phyloP scores from a whole-genome alignment of 352 stramenopile species.

The Vaucheria bursata region DNA sequence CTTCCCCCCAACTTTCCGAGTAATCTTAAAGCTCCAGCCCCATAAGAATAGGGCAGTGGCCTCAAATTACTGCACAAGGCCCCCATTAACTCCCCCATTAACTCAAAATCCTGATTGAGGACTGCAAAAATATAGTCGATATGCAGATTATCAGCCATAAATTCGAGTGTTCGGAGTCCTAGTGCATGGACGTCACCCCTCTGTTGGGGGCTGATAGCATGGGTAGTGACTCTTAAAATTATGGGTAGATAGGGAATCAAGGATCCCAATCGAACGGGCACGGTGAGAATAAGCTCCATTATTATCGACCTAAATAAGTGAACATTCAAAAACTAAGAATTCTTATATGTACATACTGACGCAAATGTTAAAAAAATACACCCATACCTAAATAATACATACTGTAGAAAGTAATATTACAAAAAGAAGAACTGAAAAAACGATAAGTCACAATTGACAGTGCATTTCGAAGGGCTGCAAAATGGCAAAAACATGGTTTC shows the following conservation, averaged over 20 bases:
- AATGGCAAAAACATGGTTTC: too few species aligned
- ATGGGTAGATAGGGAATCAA: constrained; percentile 92
- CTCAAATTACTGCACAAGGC: constrained; percentile 87
- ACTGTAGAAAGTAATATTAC: too few species aligned
- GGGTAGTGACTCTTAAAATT: constrained; percentile 85
- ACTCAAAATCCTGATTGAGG: constrained; percentile 49
- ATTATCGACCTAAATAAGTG: constrained; percentile 79
- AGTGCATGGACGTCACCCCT: constrained; percentile 88
- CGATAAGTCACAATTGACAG: too few species aligned
- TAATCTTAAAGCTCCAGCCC: constrained; percentile 84
- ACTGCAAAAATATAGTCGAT: constrained; percentile 89
- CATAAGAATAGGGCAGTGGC: constrained; percentile 91
- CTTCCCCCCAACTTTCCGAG: constrained; percentile 79
- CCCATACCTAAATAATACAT: too few species aligned
- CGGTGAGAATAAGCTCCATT: constrained; percentile 89
- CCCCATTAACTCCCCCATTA: constrained; percentile 86
- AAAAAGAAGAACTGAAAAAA: too few species aligned
- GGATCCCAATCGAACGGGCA: constrained; percentile 84
- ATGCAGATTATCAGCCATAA: constrained; percentile 98
- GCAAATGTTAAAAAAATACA: too few species aligned
- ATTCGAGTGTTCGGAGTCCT: constrained; percentile 87
- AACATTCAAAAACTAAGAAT: too few species aligned
- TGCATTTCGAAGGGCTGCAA: too few species aligned
- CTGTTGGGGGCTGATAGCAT: constrained; percentile 69
- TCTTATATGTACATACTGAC: too few species aligned